These are phyloP conservation scores for Populus pruinosa DNA, from an alignment of 345 rosid genomes.

Conservation along the genomic window DNA sequence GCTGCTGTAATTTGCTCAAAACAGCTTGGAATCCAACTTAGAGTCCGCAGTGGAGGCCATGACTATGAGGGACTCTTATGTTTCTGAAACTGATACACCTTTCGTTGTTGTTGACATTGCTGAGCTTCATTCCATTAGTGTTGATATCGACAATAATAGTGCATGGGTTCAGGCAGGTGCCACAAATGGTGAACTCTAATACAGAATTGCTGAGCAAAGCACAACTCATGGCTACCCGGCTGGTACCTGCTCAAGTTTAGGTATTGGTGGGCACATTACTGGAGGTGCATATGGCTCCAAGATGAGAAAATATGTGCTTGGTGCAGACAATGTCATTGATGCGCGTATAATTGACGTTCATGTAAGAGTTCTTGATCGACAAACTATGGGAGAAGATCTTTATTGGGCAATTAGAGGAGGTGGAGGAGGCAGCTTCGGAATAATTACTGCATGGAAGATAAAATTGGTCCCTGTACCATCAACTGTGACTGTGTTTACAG, in stretches of 20 bases:
- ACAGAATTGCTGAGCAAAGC: slow-evolving; percentile 32
- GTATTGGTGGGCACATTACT: too few relatives aligned
- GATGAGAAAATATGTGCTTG: too few relatives aligned
- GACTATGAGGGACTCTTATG: background rate
- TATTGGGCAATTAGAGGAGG: background rate
- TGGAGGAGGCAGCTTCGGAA: slow-evolving; percentile 71
- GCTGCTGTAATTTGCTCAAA: slow-evolving; percentile 22
- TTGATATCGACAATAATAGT: slow-evolving; percentile 6
- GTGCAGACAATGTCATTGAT: too few relatives aligned
- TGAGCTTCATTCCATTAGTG: slow-evolving; percentile 39
- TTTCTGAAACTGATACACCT: slow-evolving; percentile 30
- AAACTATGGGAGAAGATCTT: too few relatives aligned
- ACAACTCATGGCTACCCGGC: too few relatives aligned
- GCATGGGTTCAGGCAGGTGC: slow-evolving; percentile 81
- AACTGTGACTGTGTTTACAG: slow-evolving; percentile 35
- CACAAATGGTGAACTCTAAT: slow-evolving; percentile 58
- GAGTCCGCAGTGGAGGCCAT: background rate
- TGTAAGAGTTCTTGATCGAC: too few relatives aligned
- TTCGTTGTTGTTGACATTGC: slow-evolving; percentile 51
- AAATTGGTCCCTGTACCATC: slow-evolving; percentile 49
- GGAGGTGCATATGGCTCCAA: too few relatives aligned
- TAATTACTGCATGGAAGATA: slow-evolving; percentile 58
- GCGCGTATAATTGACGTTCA: too few relatives aligned
- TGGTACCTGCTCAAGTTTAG: too few relatives aligned
- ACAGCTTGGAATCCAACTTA: slow-evolving; percentile 14